Evolutionary conservation across 495 filamentous ascomycete species (phyloP), one percentile per base, ranked within the genome.

Genomic region (Podospora pseudocomata): DNA sequence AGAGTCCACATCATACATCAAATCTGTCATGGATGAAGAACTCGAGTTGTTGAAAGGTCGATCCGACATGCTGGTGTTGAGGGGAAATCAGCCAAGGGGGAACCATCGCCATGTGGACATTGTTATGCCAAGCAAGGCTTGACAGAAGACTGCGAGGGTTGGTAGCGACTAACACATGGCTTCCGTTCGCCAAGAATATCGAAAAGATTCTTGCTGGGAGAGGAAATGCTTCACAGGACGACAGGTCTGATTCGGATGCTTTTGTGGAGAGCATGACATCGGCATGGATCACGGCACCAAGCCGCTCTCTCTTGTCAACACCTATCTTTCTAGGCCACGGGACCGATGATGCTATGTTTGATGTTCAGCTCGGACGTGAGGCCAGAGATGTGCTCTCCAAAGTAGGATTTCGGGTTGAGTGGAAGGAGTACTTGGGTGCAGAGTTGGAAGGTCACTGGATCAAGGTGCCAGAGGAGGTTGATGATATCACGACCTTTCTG

Each of bases 11-110:
- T 56, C 32, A 6, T 79, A 71, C 49, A 34, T 71, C 4, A 39
- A 65, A 30, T 32, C 61, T 7, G 27, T 67, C 58, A 13, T 65
- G 0, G 32, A 39, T 20, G 23, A 66, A n/a, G 67, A 70, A 44
- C 30, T 64, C 7, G 61, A 60, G 20, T 53, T 39, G 30, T 64
- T 72, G 5, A 34, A 53, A 1, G 70, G 67, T 18, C 16, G 49
- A 0, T 5, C 39, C 39, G 28, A 62, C 5, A 68, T 44, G 11
- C 19, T 72, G 6, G 77, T 86, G 5, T 64, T 87, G n/a, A 80
- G 79, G 30, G 84, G 85, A 0, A 0, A 73, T 87, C 60, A 86
- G 85, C 64, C 84, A 87, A 67, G 85, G 85, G 5, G 86, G 80
- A 70, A 85, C 85, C 4, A 78, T 77, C 3, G 77, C 75, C 23